Evolutionary conservation across 192 early-diverging fungal genomes (phyloP), one percentile per base, ranked within the genome.

Genomic region (Obelidium mucronatum): DNA sequence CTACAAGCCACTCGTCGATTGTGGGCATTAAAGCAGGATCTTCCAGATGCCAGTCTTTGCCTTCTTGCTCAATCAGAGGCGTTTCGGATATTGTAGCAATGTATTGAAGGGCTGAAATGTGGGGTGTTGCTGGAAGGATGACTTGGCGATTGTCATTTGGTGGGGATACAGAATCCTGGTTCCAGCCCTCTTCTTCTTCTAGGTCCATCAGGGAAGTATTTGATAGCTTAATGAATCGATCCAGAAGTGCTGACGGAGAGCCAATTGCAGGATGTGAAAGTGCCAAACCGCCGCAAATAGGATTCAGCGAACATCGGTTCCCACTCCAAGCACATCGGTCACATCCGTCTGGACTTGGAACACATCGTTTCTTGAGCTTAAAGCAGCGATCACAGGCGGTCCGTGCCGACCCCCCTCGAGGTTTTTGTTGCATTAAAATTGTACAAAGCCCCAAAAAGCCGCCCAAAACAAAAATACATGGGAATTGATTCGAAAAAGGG

Each of bases 11-110:
- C 33, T 65, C 63, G 15, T 30, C 34, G 15, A 65, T 37, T 3
- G 37, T 65, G 8, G 63, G 63, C 63, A 65, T 65, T 17, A 65
- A 19, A 35, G 31, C 63, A 15, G 63, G 63, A 40, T 65, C 63
- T 26, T 65, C 63, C 39, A 65, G 13, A n/a, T 6, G 11, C 8
- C 19, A 15, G 8, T 48, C 44, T 6, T 19, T 15, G 19, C 11
- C 19, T 48, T 48, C 44, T 6, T 15, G 44, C 8, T 48, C 44
- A 48, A 48, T 6, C 44, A 48, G 44, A 6, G 44, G 19, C 11
- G 44, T 15, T 19, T 48, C 44, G 8, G 44, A 48, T 15, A 6
- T 15, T 6, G 44, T 48, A 48, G 8, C 8, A 48, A 48, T 48
- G 11, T 19, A 48, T 48, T 48, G 44, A 48, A 48, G 8, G 44